Evolutionary conservation across 2,329 filamentous ascomycete genomes (phyloP), one percentile per base, ranked within the genome.

Genomic region (Fusarium veterinarium): DNA sequence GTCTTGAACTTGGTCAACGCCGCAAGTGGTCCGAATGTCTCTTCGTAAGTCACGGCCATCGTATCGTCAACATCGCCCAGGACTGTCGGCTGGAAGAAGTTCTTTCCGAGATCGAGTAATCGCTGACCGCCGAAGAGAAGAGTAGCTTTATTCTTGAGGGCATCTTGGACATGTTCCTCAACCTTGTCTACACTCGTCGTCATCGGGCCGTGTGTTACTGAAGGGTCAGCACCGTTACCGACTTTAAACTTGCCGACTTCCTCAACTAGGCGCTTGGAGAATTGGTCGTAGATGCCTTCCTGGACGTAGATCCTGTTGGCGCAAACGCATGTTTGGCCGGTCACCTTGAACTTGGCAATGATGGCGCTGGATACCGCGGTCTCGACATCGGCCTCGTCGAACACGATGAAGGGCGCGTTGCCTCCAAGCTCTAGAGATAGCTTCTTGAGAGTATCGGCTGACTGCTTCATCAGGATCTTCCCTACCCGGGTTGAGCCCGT

Each of bases 301-400:
- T 95, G 93, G 8, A 95, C 87, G 80, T 91, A 94, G 69, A 95
- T 88, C 23, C 93, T 86, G 83, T 95, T 95, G 14, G 92, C 92
- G 76, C 92, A 94, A 17, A 97, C 94, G 80, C 95, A 98, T 0
- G 95, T 97, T 85, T 98, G 95, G 28, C 95, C 95, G 0, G 92
- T 95, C 37, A 91, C 93, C 63, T 95, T 92, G 89, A 97, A 97
- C 82, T 97, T 98, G 77, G 89, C 93, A 25, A 90, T 84, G 57
- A 97, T 88, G 35, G 93, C 84, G 79, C 72, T 86, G 83, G 61
- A 82, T 63, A 94, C 91, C 4, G 92, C 92, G 9, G 82, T 81
- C 48, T 93, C 91, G n/a, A 94, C 82, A 77, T 94, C 91, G n/a
- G 92, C 89, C 75, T 94, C 92, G 74, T 94, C 91, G 76, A 94